Conservation (phyloP, 345 rosid species). For the Gossypium raimondii region DNA sequence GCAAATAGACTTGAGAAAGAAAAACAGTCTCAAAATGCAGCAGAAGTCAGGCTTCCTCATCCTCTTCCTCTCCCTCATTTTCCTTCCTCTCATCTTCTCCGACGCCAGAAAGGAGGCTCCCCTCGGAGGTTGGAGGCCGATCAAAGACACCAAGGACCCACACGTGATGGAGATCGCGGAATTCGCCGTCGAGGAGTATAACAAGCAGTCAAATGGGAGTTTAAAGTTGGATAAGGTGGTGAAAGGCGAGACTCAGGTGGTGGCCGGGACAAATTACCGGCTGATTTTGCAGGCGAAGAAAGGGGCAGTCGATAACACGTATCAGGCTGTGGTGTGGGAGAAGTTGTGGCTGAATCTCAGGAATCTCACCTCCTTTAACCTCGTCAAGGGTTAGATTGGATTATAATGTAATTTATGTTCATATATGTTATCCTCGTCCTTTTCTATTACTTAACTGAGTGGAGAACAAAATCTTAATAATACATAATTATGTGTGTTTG, state of each 20-base stretch:
- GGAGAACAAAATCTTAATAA: not conserved
- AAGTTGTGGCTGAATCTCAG: conserved; percentile 26
- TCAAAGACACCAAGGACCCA: conserved; percentile 33
- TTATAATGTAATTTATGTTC: not conserved
- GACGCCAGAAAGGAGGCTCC: conserved; percentile 6
- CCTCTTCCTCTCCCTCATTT: conserved; percentile 11
- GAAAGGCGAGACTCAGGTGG: conserved; percentile 47
- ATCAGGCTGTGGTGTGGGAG: conserved; percentile 51
- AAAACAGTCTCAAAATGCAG: not conserved
- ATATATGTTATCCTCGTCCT: not conserved
- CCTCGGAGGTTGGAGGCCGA: conserved; percentile 41
- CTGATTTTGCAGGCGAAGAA: conserved; percentile 35
- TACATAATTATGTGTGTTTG: not conserved
- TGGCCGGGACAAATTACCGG: conserved; percentile 44
- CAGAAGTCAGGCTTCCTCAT: conserved; percentile 1
- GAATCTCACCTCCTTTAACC: conserved; percentile 34
- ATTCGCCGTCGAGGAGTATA: conserved; percentile 40
- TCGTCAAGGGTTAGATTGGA: not conserved
- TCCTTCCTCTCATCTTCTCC: conserved; percentile 21
- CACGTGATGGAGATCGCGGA: conserved; percentile 34
- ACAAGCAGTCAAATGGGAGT: conserved; percentile 22
- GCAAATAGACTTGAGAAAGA: no score
- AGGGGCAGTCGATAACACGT: conserved; percentile 5
- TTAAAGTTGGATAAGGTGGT: conserved; percentile 30
- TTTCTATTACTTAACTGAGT: not conserved